phyloP scores from a whole-genome alignment of 768 basidiomycete species.

The Trametes punicea region DNA sequence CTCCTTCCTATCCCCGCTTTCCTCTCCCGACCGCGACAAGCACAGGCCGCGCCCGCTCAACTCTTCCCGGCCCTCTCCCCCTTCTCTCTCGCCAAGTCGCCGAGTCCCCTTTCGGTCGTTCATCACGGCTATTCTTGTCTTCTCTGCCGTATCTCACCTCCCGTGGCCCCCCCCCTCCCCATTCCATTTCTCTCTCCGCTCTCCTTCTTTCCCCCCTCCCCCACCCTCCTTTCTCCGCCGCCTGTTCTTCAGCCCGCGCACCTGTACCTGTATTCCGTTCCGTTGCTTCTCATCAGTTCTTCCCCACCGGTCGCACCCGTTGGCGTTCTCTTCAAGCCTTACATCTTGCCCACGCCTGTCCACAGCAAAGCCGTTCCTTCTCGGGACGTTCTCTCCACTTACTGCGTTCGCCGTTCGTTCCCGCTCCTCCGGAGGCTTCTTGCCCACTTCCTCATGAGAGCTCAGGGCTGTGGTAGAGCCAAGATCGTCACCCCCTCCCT shows the following conservation, averaged over 20 bases:
- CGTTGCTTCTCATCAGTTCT: neutral
- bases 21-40: neutral
- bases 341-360: constrained; percentile 12
- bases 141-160: constrained; percentile 15
- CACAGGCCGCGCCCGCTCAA: too few species aligned
- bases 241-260: neutral
- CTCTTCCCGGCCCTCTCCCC: neutral
- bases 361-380: neutral
- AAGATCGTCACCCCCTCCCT: neutral
- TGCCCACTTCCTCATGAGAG: neutral
- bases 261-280: neutral
- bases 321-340: neutral
- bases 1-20: neutral
- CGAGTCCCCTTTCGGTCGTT: constrained; percentile 11
- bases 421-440: neutral
- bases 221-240: constrained; percentile 7
- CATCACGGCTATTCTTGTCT: constrained; percentile 16
- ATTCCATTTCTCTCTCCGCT: constrained; percentile 6
- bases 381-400: neutral
- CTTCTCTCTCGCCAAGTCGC: constrained; percentile 12
- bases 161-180: neutral
- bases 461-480: neutral
- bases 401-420: constrained; percentile 9
- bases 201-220: neutral
- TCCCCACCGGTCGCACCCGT: neutral